phyloP scores from a whole-genome alignment of 176 grass and related monocot genomes.

The Phoenix dactylifera region DNA sequence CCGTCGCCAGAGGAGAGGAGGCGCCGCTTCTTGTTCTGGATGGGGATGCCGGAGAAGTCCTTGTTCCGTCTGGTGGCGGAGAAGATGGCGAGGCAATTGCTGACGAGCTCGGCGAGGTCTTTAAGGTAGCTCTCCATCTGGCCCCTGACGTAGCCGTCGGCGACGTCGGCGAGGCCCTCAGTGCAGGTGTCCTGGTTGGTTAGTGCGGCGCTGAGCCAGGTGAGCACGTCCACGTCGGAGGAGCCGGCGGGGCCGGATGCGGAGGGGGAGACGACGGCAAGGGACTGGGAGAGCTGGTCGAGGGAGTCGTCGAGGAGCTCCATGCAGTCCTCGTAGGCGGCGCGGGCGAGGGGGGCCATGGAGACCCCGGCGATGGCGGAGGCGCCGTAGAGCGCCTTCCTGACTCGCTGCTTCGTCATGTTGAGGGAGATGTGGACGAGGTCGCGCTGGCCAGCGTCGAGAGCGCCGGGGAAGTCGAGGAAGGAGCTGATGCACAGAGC shows the following conservation, averaged over 20 bases:
- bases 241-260: background rate
- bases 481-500: constrained; percentile 6
- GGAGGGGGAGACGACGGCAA: background rate
- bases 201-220: constrained; percentile 13
- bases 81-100: constrained; percentile 19
- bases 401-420: constrained; percentile 32
- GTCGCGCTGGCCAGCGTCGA: constrained; percentile 10
- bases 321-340: constrained; percentile 52
- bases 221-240: constrained; percentile 10
- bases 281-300: constrained; percentile 28
- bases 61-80: constrained; percentile 9
- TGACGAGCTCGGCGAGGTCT: constrained; percentile 8
- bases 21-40: constrained; percentile 13
- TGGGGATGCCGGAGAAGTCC: constrained; percentile 15
- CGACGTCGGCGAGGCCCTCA: constrained; percentile 1
- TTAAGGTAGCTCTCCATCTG: background rate
- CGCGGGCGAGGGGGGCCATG: constrained; percentile 13
- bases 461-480: constrained; percentile 7
- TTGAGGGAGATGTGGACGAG: constrained; percentile 37
- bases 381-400: constrained; percentile 28
- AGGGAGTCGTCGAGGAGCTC: constrained; percentile 47
- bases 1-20: background rate
- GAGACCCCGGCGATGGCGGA: constrained; percentile 6
- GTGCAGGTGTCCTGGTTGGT: constrained; percentile 19
- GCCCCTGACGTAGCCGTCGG: background rate